These are phyloP conservation scores for Arthrinium phaeospermum DNA, from an alignment of 2,329 filamentous ascomycete species.

Conservation along the genomic window DNA sequence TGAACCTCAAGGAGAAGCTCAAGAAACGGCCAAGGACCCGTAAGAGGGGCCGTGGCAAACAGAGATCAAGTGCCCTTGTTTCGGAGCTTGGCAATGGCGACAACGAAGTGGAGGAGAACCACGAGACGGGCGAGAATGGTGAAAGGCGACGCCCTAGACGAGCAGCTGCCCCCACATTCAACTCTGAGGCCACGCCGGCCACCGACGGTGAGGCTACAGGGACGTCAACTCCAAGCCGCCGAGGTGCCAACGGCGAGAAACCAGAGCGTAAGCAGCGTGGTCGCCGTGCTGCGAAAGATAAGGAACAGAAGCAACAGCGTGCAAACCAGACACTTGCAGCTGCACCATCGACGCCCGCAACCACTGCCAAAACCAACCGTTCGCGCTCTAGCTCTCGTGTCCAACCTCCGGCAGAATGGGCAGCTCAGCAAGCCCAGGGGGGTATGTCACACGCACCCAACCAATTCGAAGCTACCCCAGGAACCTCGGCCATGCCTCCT, in stretches of 20 bases:
- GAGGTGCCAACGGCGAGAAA: conserved; percentile 57
- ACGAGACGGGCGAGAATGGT: conserved; percentile 63
- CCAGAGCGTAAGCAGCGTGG: conserved; percentile 46
- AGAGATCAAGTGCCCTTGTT: conserved; percentile 67
- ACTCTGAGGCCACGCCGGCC: conserved; percentile 62
- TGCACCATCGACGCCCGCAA: conserved; percentile 45
- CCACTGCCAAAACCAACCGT: conserved; percentile 49
- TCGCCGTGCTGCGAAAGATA: conserved; percentile 46
- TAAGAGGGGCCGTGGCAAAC: conserved; percentile 63
- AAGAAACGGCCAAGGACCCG: conserved; percentile 67
- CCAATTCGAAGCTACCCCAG: conserved; percentile 51
- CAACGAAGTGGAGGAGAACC: conserved; percentile 60
- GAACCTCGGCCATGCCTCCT: conserved; percentile 51
- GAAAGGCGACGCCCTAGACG: conserved; percentile 66
- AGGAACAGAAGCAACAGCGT: conserved; percentile 46
- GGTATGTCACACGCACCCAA: conserved; percentile 48
- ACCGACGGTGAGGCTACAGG: conserved; percentile 66
- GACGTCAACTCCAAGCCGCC: conserved; percentile 61
- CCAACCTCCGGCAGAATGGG: conserved; percentile 48
- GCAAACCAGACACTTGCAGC: conserved; percentile 52
- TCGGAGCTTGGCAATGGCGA: conserved; percentile 69
- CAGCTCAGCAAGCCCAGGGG: conserved; percentile 39
- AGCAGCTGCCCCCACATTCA: conserved; percentile 74
- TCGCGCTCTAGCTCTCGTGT: conserved; percentile 62
- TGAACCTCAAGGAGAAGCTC: conserved; percentile 78